Base-by-base conservation (phyloP, 805 yeast genomes). In the Metschnikowia cerradonensis region DNA sequence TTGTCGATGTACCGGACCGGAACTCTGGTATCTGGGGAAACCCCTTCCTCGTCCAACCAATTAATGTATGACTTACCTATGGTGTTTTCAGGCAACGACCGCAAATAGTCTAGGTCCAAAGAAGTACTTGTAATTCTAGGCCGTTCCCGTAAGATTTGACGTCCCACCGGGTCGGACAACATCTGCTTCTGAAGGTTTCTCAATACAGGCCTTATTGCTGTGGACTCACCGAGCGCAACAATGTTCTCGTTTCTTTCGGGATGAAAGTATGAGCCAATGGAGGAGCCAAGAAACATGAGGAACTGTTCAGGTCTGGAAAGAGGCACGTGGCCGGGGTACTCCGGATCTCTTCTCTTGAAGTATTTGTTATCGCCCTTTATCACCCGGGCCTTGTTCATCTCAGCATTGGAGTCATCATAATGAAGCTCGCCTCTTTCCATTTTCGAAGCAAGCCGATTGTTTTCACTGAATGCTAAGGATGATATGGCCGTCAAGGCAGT, bases 1-100 rank as follows among this genome's bases (percentile, higher is more conserved):
- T 94, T 90, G 55, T 88, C 91, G 40, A 94, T 89, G 67, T 81
- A 94, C 53, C 81, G 82, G 8, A 94, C 98, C 1, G 90, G 86
- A 2, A 86, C 90, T 59, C 99, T 77, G 0, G 96, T 91, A 64
- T 94, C 99, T 1, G 97, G 97, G 3, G 94, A 84, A 0, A 89
- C 96, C 1, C 92, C 90, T 67, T 94, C 97, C 42, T 81, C 76
- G 49, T 84, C 85, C 15, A 90, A 75, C 96, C 97, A 90, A 38
- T 77, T 73, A 39, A 85, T 77, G 64, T 90, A 94, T n/a, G 85
- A 81, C 47, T 79, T 71, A 1, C 98, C 99, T 38, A 94, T 69
- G 0, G 96, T 79, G 58, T 82, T 83, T 17, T 72, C 72, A 0
- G 96, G 94, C 48, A 85, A 71, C 33, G 67, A 57, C 35, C 83